Conservation (phyloP, 371 early-diverging fungal genomes). For the Sporodiniella umbellata region DNA sequence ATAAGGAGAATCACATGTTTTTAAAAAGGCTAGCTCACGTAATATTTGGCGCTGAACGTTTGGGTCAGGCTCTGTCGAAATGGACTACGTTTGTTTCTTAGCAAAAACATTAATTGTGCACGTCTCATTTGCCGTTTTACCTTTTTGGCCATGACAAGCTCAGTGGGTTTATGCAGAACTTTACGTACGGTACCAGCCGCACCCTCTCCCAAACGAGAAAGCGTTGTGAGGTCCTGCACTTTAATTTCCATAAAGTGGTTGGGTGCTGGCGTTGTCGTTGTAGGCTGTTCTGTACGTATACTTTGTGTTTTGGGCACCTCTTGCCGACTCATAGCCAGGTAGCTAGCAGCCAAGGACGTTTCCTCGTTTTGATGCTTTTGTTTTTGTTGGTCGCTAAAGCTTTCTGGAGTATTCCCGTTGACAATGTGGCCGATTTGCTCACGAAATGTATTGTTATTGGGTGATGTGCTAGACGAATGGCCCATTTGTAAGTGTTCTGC, state of each 20-base stretch:
- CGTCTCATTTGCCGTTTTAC: slow-evolving; percentile 25
- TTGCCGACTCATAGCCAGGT: slow-evolving; percentile 7
- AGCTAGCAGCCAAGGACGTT: slow-evolving; percentile 24
- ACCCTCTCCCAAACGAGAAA: slow-evolving; percentile 86
- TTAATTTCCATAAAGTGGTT: slow-evolving; percentile 43
- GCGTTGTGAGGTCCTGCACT: slow-evolving; percentile 57
- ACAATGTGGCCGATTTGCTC: slow-evolving; percentile 42
- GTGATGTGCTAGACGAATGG: slow-evolving; percentile 9
- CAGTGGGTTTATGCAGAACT: slow-evolving; percentile 75
- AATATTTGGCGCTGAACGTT: slow-evolving; percentile 80
- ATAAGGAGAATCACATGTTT: slow-evolving; percentile 85
- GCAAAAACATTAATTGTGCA: not conserved
- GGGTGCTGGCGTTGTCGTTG: slow-evolving; percentile 5
- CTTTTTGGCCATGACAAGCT: slow-evolving; percentile 94
- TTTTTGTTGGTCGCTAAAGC: not conserved
- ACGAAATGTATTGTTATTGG: slow-evolving; percentile 22
- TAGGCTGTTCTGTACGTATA: slow-evolving; percentile 3
- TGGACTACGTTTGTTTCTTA: slow-evolving; percentile 40
- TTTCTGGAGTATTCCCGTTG: slow-evolving; percentile 14
- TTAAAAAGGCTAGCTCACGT: slow-evolving; percentile 87
- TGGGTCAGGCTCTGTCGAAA: slow-evolving; percentile 67
- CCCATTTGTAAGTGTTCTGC: slow-evolving; percentile 20
- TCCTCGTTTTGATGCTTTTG: slow-evolving; percentile 14
- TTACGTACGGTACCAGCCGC: slow-evolving; percentile 92
- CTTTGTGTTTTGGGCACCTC: not conserved